Evolutionary conservation across 2,329 filamentous ascomycete genomes (phyloP), one percentile per base, ranked within the genome.

Genomic region (Eurotiales sp.): DNA sequence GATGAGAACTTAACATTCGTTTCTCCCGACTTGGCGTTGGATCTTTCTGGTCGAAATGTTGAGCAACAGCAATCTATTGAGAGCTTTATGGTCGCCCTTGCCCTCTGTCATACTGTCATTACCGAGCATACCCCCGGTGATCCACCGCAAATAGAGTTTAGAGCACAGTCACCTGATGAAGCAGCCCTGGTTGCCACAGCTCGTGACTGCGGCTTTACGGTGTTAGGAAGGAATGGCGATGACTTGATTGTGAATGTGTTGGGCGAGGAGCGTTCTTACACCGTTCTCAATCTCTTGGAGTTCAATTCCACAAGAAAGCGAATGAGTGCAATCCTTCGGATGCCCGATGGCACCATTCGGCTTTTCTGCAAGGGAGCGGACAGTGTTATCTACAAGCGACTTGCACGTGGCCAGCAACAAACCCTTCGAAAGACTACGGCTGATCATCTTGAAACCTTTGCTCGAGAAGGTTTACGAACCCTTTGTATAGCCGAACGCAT

Each of bases 351-450:
- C 36, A 85, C 80, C 53, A 96, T 99, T 55, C 79, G 93, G 50
- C 79, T 99, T 1, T 95, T 95, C 72, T 99, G 93, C 77, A 99
- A 99, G 73, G 93, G 93, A 57, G 93, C 93, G 29, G 93, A 99
- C 68, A 96, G 90, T 63, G 87, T 97, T 62, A 97, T 99, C 58
- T 99, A 97, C 69, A 91, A 90, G 7, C 87, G 93, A 5, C 77
- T 99, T 54, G 88, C 85, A 71, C 83, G 81, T 56, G 90, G 91
- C 44, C 85, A 95, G 68, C 93, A 99, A 71, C 78, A 83, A 55
- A 87, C 96, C 63, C 80, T 99, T 49, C 83, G 93, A 55, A 81
- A 83, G 60, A 79, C 81, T 15, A 99, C 95, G 1, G 93, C 91
- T 3, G 89, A 96, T 60, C 93, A 99, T 64, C 80, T 99, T 15